Percentiles rank a stretch among this genome's conserved stretches.
Evolutionary conservation across 768 basidiomycete genomes (phyloP).

Genomic region (Suillus subluteus): DNA sequence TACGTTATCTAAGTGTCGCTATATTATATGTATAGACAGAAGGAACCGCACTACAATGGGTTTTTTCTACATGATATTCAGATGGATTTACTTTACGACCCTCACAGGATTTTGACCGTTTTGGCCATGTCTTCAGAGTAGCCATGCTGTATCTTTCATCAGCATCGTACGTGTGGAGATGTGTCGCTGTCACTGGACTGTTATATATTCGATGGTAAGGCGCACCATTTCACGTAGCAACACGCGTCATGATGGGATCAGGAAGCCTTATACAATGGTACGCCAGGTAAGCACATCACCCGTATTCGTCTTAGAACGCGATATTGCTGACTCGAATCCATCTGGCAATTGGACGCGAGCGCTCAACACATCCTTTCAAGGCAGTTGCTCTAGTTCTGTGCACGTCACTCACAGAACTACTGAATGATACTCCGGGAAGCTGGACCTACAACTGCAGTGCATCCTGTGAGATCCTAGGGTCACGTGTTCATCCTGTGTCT

Average conservation of each 20-base stretch:
- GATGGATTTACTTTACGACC: neutral
- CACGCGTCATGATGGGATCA: neutral
- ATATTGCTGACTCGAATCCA: neutral
- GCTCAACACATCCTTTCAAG: neutral
- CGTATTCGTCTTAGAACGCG: neutral
- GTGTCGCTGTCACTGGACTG: neutral
- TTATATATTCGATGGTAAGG: no score
- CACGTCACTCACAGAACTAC: neutral
- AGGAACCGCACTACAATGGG: neutral
- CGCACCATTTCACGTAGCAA: neutral
- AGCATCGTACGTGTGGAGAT: neutral
- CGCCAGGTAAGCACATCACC: neutral
- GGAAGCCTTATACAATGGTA: neutral
- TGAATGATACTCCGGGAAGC: neutral
- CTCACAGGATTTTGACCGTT: neutral
- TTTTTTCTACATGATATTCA: neutral
- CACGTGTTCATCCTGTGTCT: neutral
- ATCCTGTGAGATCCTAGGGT: neutral
- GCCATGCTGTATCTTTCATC: neutral
- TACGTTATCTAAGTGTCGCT: neutral
- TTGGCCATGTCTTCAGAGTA: neutral
- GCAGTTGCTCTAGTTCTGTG: neutral
- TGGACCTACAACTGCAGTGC: constrained; percentile 7
- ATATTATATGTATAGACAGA: neutral
- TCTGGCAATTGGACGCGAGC: neutral